Percentiles rank a stretch among this genome's conserved stretches.
Evolutionary conservation across 306 rosid species (phyloP).

Genomic region (Mimosa bimucronata): DNA sequence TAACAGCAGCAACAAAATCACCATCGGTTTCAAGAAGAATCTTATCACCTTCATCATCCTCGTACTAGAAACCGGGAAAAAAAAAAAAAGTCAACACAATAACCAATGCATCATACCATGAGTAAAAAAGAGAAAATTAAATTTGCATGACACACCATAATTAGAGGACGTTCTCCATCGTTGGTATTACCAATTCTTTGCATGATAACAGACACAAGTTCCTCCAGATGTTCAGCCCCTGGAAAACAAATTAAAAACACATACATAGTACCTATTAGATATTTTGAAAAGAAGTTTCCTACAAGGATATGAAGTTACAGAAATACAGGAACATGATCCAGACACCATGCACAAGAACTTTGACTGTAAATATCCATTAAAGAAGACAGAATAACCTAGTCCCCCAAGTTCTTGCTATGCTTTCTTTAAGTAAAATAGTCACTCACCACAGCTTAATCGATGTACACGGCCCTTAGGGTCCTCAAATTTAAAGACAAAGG

Average conservation of each 20-base stretch:
- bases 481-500: constrained; percentile 84
- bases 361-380: not conserved
- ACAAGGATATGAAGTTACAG: not conserved
- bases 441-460: constrained; percentile 85
- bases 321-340: not conserved
- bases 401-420: constrained; percentile 24
- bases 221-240: constrained; percentile 79
- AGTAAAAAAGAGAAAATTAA: constrained; percentile 29
- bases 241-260: not conserved
- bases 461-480: constrained; percentile 83
- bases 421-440: constrained; percentile 13
- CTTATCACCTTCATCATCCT: constrained; percentile 94
- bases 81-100: not conserved
- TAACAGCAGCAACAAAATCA: constrained; percentile 77
- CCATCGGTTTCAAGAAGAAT: constrained; percentile 70
- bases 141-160: constrained; percentile 56
- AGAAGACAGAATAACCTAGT: not conserved
- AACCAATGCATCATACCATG: constrained; percentile 7
- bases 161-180: constrained; percentile 57
- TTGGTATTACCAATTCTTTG: constrained; percentile 60
- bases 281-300: not conserved
- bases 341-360: constrained; percentile 10
- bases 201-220: constrained; percentile 69
- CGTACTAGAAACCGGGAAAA: constrained; percentile 50
- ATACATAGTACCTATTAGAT: not conserved